Evolutionary conservation across 129 eudicot species (phyloP).

Genomic region (Artemisia argyi): DNA sequence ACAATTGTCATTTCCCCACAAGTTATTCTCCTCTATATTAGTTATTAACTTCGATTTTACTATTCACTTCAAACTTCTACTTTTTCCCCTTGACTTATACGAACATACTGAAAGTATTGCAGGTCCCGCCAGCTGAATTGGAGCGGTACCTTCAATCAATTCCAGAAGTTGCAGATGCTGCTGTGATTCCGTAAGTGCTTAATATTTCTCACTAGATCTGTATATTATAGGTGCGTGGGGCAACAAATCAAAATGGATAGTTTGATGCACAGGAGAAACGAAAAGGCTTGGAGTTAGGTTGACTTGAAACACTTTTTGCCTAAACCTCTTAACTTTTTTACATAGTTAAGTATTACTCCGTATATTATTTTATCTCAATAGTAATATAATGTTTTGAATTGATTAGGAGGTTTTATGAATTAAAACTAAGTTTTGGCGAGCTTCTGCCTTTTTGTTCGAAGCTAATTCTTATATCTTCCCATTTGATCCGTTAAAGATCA

Average conservation of each 20-base stretch:
- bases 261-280: neutral
- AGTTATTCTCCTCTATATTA: neutral
- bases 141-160: constrained; percentile 75
- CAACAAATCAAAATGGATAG: neutral
- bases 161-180: constrained; percentile 82
- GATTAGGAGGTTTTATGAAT: neutral
- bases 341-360: neutral
- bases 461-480: neutral
- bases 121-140: constrained; percentile 97
- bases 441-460: neutral
- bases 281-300: neutral
- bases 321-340: neutral
- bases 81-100: constrained; percentile 1
- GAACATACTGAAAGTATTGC: constrained; percentile 17
- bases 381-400: neutral
- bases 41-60: no score
- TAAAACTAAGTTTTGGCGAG: neutral
- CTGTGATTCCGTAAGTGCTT: constrained; percentile 82
- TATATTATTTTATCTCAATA: neutral
- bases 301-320: neutral
- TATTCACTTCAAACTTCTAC: no score
- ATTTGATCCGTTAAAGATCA: neutral
- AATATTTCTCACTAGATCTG: neutral
- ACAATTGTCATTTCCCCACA: neutral
- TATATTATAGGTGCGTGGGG: no score